Percentiles rank a stretch among this genome's conserved stretches.
phyloP scores from a whole-genome alignment of 306 rosid genomes.

The Hippophae rhamnoides region DNA sequence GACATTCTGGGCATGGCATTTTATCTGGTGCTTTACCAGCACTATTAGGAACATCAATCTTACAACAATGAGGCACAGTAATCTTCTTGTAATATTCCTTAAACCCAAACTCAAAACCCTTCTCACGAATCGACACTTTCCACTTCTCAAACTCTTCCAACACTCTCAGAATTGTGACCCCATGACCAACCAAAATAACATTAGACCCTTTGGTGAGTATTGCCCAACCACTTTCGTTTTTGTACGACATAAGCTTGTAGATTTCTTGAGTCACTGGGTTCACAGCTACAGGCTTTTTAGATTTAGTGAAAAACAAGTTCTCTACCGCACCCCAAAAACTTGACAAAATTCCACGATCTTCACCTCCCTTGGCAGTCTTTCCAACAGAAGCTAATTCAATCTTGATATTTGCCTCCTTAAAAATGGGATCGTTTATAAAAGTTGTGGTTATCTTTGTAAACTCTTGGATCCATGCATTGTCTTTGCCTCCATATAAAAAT shows the following conservation, averaged over 20 bases:
- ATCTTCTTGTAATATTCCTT: slow-evolving; percentile 4
- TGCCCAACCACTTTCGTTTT: slow-evolving; percentile 45
- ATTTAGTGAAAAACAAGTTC: slow-evolving; percentile 23
- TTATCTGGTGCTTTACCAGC: slow-evolving; percentile 32
- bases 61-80: slow-evolving; percentile 4
- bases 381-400: slow-evolving; percentile 21
- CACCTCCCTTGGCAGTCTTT: slow-evolving; percentile 2
- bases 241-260: slow-evolving; percentile 37
- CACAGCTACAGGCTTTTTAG: not conserved
- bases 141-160: slow-evolving; percentile 28
- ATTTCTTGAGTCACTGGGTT: slow-evolving; percentile 24
- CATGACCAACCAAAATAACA: slow-evolving; percentile 28
- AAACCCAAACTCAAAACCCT: slow-evolving; percentile 18
- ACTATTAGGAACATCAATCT: slow-evolving; percentile 15
- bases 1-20: slow-evolving; percentile 42
- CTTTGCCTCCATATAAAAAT: slow-evolving; percentile 44
- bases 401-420: slow-evolving; percentile 25
- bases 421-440: slow-evolving; percentile 16
- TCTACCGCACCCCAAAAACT: slow-evolving; percentile 31
- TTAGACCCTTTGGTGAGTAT: slow-evolving; percentile 26
- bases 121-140: slow-evolving; percentile 14
- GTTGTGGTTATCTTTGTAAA: slow-evolving; percentile 26
- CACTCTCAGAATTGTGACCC: slow-evolving; percentile 19
- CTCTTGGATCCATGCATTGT: slow-evolving; percentile 27
- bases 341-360: not conserved